Conservation (phyloP, 768 basidiomycete species). For the Rhodotorula babjevae region DNA sequence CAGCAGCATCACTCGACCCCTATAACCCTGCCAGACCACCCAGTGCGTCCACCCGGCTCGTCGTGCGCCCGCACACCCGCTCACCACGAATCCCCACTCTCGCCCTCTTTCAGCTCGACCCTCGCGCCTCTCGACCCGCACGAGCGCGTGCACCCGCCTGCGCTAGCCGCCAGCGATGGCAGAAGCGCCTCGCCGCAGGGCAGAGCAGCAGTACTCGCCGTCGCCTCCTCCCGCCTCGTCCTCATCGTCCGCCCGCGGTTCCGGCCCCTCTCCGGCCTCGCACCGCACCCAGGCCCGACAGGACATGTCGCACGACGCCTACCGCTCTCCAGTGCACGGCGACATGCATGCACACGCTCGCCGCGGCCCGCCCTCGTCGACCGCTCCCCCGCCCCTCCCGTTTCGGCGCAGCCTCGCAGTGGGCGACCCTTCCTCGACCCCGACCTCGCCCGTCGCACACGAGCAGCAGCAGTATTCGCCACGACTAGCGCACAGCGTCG, state of each 20-base stretch:
- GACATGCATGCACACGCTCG: background rate
- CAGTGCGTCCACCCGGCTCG: no score
- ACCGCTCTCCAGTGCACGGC: background rate
- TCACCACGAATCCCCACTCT: background rate
- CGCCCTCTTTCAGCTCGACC: background rate
- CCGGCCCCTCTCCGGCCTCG: background rate
- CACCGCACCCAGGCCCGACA: no score
- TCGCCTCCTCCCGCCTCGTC: background rate
- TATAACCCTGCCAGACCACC: no score
- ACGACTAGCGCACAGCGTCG: background rate
- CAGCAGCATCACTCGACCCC: no score
- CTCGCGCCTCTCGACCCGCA: no score
- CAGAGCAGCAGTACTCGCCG: background rate
- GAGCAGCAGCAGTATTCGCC: background rate
- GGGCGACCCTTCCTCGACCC: background rate
- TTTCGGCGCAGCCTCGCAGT: slow-evolving; percentile 1
- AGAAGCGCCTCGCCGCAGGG: background rate
- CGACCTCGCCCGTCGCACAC: background rate
- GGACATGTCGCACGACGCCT: background rate
- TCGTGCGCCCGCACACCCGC: no score
- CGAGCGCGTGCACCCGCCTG: no score
- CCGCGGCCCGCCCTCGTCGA: background rate
- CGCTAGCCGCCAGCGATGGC: background rate
- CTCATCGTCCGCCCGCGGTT: no score
- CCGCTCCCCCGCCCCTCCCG: background rate